phyloP scores from a whole-genome alignment of 148 eudicot species.

The Vaccinium myrtillus region DNA sequence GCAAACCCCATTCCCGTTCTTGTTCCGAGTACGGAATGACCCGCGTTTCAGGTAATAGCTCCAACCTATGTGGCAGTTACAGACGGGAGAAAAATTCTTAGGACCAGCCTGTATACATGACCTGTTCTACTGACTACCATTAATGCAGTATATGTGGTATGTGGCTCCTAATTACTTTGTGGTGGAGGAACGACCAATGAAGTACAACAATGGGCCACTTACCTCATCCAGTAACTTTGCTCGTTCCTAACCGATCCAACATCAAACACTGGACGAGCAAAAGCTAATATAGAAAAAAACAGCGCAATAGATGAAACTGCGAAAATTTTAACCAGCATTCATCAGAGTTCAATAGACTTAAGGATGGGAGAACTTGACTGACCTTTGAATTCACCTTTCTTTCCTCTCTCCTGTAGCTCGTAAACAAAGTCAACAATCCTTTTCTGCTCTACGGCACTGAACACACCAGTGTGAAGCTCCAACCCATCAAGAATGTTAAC shows the following conservation, averaged over 20 bases:
- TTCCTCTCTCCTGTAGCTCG: conserved; percentile 63
- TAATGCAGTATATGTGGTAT: not conserved
- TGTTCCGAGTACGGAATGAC: not conserved
- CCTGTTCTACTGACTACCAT: not conserved
- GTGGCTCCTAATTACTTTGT: conserved; percentile 6
- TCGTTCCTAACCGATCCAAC: not conserved
- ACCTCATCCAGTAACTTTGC: not conserved
- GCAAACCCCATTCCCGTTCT: not conserved
- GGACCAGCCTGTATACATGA: not conserved
- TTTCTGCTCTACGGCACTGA: conserved; percentile 87
- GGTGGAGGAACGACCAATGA: not conserved
- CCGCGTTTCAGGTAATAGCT: not conserved
- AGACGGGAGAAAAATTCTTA: not conserved
- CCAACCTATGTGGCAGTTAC: not conserved
- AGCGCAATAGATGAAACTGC: not conserved
- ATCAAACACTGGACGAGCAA: not conserved
- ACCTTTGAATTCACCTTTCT: conserved; percentile 79
- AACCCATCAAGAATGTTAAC: conserved; percentile 80
- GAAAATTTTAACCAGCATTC: not conserved
- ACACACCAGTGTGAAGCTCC: conserved; percentile 84
- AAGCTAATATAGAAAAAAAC: not conserved
- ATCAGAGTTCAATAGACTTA: not conserved
- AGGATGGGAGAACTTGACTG: conserved; percentile 9
- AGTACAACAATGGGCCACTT: not conserved
- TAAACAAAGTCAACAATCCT: conserved; percentile 70